A percentile compares a stretch with the other conserved stretches of the same genome.
phyloP scores from a whole-genome alignment of 2,329 filamentous ascomycete species.

The Talaromyces rugulosus region DNA sequence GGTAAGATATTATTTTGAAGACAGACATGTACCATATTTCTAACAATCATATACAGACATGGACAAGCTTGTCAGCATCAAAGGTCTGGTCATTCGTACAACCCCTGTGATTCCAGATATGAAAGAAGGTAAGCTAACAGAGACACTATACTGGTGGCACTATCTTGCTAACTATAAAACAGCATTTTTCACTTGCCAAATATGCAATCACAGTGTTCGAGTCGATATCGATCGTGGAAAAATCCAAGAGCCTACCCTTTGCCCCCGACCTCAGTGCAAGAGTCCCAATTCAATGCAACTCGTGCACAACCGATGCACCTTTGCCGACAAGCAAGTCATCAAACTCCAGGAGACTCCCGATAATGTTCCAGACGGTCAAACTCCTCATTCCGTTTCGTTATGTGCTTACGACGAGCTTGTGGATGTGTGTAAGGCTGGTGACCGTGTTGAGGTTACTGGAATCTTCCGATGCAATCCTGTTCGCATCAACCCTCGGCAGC shows the following conservation, averaged over 20 bases:
- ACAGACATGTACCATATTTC: neutral
- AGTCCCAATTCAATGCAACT: slow-evolving; percentile 97
- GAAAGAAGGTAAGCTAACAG: slow-evolving; percentile 63
- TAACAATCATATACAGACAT: slow-evolving; percentile 58
- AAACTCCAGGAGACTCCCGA: slow-evolving; percentile 98
- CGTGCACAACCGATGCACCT: slow-evolving; percentile 89
- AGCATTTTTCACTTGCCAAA: slow-evolving; percentile 93
- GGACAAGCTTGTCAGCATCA: slow-evolving; percentile 92
- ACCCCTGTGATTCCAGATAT: slow-evolving; percentile 98
- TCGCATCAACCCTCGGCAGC: slow-evolving; percentile 86
- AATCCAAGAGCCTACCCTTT: slow-evolving; percentile 89
- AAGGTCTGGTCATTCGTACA: slow-evolving; percentile 90
- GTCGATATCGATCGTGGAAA: slow-evolving; percentile 93
- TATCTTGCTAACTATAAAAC: slow-evolving; percentile 8
- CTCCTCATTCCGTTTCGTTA: slow-evolving; percentile 92
- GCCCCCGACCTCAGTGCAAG: slow-evolving; percentile 74
- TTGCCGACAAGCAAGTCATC: slow-evolving; percentile 97
- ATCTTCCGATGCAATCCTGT: slow-evolving; percentile 96
- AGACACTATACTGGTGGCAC: neutral
- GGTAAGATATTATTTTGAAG: slow-evolving; percentile 41
- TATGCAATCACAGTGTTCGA: slow-evolving; percentile 85
- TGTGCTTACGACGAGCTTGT: slow-evolving; percentile 97
- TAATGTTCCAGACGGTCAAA: slow-evolving; percentile 89
- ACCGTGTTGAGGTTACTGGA: slow-evolving; percentile 89
- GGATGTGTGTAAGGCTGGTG: slow-evolving; percentile 96